These are phyloP conservation scores for Fusarium nanum DNA, from an alignment of 2,329 filamentous ascomycete species.

Conservation along the genomic window DNA sequence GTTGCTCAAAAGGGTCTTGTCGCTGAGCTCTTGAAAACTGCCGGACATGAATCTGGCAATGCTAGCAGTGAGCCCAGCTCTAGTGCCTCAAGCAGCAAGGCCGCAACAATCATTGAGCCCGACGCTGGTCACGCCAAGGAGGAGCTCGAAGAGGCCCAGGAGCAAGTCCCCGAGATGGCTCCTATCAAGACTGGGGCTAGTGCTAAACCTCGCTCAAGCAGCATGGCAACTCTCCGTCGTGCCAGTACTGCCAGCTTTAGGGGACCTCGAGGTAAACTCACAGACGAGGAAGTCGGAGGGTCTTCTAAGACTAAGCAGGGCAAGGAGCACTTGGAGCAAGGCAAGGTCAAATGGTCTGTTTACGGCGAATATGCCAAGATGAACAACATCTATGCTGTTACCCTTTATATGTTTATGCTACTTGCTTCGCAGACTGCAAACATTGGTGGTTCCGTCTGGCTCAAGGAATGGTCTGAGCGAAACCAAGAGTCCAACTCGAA, in stretches of 20 bases:
- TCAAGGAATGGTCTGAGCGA: constrained; percentile 89
- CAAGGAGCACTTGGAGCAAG: constrained; percentile 91
- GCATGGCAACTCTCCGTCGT: constrained; percentile 83
- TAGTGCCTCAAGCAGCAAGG: constrained; percentile 62
- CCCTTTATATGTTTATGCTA: constrained; percentile 80
- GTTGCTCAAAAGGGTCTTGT: constrained; percentile 95
- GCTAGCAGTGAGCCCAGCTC: constrained; percentile 56
- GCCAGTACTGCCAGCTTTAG: constrained; percentile 93
- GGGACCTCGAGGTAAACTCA: constrained; percentile 84
- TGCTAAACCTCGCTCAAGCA: constrained; percentile 71
- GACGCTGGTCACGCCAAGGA: constrained; percentile 67
- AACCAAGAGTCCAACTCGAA: constrained; percentile 79
- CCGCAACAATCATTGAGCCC: constrained; percentile 67
- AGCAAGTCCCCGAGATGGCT: constrained; percentile 78
- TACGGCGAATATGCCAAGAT: constrained; percentile 95
- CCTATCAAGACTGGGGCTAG: constrained; percentile 72
- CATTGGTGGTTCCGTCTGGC: constrained; percentile 89
- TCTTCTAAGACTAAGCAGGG: constrained; percentile 82
- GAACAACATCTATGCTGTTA: constrained; percentile 87
- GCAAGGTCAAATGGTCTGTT: constrained; percentile 95
- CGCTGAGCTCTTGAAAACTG: constrained; percentile 82
- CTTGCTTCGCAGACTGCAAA: constrained; percentile 83
- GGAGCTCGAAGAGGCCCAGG: constrained; percentile 81
- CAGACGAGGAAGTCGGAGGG: constrained; percentile 82
- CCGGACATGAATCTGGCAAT: constrained; percentile 67